Evolutionary conservation across 31 red algal genomes (phyloP).

Genomic region (Odonthalia washingtoniensis): DNA sequence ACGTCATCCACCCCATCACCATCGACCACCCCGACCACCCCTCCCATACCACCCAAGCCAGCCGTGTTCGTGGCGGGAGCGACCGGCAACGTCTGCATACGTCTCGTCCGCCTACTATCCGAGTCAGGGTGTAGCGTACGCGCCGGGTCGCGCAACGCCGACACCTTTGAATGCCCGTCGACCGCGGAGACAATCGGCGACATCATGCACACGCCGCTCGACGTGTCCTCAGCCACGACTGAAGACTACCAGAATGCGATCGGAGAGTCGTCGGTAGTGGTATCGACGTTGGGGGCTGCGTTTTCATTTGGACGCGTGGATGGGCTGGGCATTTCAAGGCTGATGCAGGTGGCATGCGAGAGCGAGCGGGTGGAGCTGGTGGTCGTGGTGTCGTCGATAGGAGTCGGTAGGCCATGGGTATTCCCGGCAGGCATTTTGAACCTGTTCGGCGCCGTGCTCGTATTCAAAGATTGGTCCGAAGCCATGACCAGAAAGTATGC

Average conservation of each 20-base stretch:
- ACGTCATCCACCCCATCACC: too few species aligned
- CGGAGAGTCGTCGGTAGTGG: constrained; percentile 23
- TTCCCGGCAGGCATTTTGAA: constrained; percentile 52
- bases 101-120: constrained; percentile 1
- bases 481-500: too few species aligned
- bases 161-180: neutral
- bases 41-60: neutral
- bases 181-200: neutral
- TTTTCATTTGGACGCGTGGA: constrained; percentile 11
- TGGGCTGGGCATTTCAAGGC: constrained; percentile 13
- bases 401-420: constrained; percentile 44
- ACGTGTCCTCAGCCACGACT: constrained; percentile 14
- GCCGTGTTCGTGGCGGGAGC: constrained; percentile 28
- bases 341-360: neutral
- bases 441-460: constrained; percentile 52
- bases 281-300: constrained; percentile 21
- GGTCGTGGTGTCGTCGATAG: constrained; percentile 41
- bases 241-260: neutral
- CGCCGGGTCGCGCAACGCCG: constrained; percentile 7
- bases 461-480: constrained; percentile 41
- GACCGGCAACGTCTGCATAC: constrained; percentile 6
- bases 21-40: too few species aligned
- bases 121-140: constrained; percentile 1
- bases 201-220: constrained; percentile 3
- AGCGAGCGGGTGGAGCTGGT: neutral